Conservation (phyloP, 139 green algal genomes). For the Astrephomene gubernaculifera region DNA sequence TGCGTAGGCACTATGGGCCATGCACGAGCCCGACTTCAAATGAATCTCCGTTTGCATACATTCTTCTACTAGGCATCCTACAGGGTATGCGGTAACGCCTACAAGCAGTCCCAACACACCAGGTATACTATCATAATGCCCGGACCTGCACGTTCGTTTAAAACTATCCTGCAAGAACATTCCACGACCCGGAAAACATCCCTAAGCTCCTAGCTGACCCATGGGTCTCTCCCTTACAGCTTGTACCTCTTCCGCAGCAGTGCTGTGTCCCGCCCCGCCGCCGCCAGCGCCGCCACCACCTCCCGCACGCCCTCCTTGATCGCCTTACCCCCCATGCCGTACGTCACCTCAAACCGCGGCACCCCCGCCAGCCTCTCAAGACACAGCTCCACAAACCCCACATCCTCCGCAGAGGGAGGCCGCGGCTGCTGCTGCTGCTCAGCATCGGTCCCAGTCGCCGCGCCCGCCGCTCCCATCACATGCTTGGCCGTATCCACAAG, state of each 20-base stretch:
- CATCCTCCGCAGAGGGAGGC: not conserved
- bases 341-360: slow-evolving; percentile 30
- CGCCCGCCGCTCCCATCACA: not conserved
- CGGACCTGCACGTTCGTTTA: too few relatives aligned
- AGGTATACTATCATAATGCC: too few relatives aligned
- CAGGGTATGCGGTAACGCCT: too few relatives aligned
- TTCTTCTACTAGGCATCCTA: too few relatives aligned
- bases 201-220: too few relatives aligned
- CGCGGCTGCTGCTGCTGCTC: not conserved
- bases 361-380: slow-evolving; percentile 32
- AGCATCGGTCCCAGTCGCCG: not conserved
- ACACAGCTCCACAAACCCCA: not conserved
- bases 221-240: too few relatives aligned
- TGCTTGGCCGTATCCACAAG: slow-evolving; percentile 1
- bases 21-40: too few relatives aligned
- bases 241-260: slow-evolving; percentile 20
- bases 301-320: slow-evolving; percentile 25
- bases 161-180: too few relatives aligned
- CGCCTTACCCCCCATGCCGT: not conserved
- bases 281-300: not conserved
- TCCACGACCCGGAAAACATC: too few relatives aligned
- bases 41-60: too few relatives aligned
- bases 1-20: too few relatives aligned
- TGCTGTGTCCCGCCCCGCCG: slow-evolving; percentile 6
- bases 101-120: too few relatives aligned